Evolutionary conservation across 805 yeast species (phyloP).

Genomic region (Scheffersomyces amazonensis): DNA sequence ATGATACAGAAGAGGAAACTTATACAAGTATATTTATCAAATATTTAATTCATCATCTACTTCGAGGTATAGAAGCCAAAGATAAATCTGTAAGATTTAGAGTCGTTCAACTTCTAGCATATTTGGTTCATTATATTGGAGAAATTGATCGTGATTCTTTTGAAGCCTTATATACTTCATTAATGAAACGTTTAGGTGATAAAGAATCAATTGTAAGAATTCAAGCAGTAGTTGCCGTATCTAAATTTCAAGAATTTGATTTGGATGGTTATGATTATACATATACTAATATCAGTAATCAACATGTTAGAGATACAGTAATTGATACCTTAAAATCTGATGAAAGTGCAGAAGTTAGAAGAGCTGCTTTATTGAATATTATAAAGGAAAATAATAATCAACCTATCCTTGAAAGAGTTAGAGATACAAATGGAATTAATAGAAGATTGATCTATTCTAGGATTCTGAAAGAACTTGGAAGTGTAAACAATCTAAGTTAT

Average conservation of each 20-base stretch:
- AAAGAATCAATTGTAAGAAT: slow-evolving; percentile 75
- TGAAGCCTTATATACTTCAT: slow-evolving; percentile 55
- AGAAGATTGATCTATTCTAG: slow-evolving; percentile 72
- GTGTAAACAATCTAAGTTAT: slow-evolving; percentile 49
- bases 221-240: slow-evolving; percentile 79
- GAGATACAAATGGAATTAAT: slow-evolving; percentile 71
- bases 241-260: slow-evolving; percentile 62
- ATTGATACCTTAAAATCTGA: slow-evolving; percentile 66
- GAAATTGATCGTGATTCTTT: slow-evolving; percentile 75
- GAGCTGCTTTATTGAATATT: slow-evolving; percentile 76
- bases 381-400: slow-evolving; percentile 52
- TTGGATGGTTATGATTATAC: slow-evolving; percentile 31
- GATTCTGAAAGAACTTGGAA: slow-evolving; percentile 64
- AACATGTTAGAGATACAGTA: slow-evolving; percentile 17
- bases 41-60: slow-evolving; percentile 58
- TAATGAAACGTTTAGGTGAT: slow-evolving; percentile 65
- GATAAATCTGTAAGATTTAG: slow-evolving; percentile 78
- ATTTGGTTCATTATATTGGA: slow-evolving; percentile 65
- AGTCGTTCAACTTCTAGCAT: slow-evolving; percentile 71
- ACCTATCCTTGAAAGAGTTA: slow-evolving; percentile 70
- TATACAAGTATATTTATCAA: slow-evolving; percentile 55
- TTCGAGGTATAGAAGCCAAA: slow-evolving; percentile 76
- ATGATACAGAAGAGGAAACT: slow-evolving; percentile 35
- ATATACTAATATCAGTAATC: slow-evolving; percentile 9
- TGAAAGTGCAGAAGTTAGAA: slow-evolving; percentile 82